Conservation (phyloP, 2,329 filamentous ascomycete species). For the Coniella vitis region DNA sequence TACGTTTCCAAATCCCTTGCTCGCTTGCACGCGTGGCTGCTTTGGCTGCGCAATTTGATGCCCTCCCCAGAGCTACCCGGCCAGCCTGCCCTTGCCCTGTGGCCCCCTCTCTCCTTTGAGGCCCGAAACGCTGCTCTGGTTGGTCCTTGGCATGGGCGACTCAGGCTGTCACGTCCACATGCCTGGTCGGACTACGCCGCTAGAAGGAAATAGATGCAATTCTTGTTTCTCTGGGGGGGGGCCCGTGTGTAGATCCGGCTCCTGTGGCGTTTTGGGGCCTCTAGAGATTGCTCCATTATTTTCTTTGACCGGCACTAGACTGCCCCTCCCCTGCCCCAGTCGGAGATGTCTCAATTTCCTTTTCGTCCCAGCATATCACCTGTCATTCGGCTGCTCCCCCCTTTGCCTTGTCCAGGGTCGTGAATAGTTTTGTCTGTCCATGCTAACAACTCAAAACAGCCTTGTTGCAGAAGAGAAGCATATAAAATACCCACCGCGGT, state of each 20-base stretch:
- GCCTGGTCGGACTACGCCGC: too few species aligned
- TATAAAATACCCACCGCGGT: not conserved
- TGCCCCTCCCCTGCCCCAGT: conserved; percentile 9
- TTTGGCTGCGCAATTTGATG: not conserved
- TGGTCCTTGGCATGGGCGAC: not conserved
- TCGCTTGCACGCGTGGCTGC: not conserved
- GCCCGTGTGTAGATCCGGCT: conserved; percentile 10
- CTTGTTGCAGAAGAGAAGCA: conserved; percentile 13
- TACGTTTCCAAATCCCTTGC: conserved; percentile 9
- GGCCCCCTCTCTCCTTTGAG: too few species aligned
- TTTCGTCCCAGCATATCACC: conserved; percentile 2
- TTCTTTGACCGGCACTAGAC: not conserved
- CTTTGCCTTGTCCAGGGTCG: not conserved
- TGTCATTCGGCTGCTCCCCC: conserved; percentile 1
- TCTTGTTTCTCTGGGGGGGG: not conserved
- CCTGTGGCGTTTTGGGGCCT: conserved; percentile 5
- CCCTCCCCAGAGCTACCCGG: not conserved
- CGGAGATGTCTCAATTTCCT: conserved; percentile 16
- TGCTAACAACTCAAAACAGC: conserved; percentile 14
- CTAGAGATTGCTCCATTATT: conserved; percentile 12
- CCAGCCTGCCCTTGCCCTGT: not conserved
- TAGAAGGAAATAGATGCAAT: not conserved
- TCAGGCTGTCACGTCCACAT: not conserved
- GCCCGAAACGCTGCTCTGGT: too few species aligned
- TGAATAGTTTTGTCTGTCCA: conserved; percentile 6